Evolutionary conservation across 768 basidiomycete species (phyloP).

Genomic region (Lentinus brumalis): DNA sequence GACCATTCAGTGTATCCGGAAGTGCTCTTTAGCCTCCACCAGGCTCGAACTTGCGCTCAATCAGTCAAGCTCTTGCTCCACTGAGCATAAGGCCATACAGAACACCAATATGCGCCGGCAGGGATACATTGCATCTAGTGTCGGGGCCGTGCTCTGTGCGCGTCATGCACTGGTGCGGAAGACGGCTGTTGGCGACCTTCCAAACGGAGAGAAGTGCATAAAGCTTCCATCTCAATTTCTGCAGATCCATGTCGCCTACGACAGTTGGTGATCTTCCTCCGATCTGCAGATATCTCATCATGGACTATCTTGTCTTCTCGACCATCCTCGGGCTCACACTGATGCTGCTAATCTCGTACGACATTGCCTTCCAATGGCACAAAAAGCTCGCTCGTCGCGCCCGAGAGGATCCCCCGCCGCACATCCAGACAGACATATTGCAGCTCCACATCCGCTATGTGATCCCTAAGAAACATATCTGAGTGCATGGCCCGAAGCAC

Average conservation of each 20-base stretch:
- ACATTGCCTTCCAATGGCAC: conserved; percentile 33
- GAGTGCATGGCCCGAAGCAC: conserved; percentile 31
- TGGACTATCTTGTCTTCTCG: conserved; percentile 25
- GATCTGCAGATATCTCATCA: conserved; percentile 9
- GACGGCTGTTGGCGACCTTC: conserved; percentile 28
- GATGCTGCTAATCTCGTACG: conserved; percentile 18
- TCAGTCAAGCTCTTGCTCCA: not conserved
- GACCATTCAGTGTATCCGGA: too few relatives aligned
- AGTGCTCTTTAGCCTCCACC: too few relatives aligned
- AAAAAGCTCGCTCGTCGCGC: too few relatives aligned
- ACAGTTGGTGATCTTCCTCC: too few relatives aligned
- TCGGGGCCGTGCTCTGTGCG: conserved; percentile 21
- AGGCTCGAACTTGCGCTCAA: conserved; percentile 29
- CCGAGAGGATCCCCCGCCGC: conserved; percentile 25
- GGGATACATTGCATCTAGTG: conserved; percentile 18
- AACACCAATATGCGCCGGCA: not conserved
- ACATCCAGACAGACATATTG: not conserved
- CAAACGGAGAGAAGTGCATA: conserved; percentile 28
- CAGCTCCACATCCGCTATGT: conserved; percentile 13
- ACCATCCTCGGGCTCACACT: not conserved
- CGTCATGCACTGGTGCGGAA: conserved; percentile 25
- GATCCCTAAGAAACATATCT: conserved; percentile 37
- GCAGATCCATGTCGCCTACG: too few relatives aligned
- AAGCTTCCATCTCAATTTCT: too few relatives aligned
- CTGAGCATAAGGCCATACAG: conserved; percentile 14